Evolutionary conservation across 129 eudicot genomes (phyloP).

Genomic region (Saussurea involucrata): DNA sequence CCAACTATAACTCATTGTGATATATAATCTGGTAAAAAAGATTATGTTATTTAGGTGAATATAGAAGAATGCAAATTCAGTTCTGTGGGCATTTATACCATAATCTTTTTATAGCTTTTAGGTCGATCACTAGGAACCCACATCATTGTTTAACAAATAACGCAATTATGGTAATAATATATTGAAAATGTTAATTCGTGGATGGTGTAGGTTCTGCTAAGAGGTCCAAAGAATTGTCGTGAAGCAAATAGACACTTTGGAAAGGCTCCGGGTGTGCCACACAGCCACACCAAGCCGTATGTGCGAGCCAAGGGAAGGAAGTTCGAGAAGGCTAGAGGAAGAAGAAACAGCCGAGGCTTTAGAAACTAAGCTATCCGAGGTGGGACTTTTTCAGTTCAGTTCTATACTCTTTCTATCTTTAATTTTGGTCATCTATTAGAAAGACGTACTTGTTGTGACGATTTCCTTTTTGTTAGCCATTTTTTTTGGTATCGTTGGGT

Average conservation of each 20-base stretch:
- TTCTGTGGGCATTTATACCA: not conserved
- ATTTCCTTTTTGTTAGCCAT: not conserved
- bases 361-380: constrained; percentile 40
- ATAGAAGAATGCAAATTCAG: not conserved
- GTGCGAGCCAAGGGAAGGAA: constrained; percentile 87
- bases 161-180: not conserved
- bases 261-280: constrained; percentile 94
- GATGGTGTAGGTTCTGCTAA: constrained; percentile 52
- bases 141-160: not conserved
- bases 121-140: not conserved
- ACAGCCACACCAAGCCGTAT: constrained; percentile 89
- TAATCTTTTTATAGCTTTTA: not conserved
- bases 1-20: not conserved
- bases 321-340: constrained; percentile 83
- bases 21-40: not conserved
- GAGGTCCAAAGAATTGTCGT: constrained; percentile 83
- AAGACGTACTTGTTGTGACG: constrained; percentile 8
- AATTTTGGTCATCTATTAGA: constrained; percentile 1
- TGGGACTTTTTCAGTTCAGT: not conserved
- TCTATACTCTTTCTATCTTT: not conserved
- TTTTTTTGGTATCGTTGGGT: constrained; percentile 1
- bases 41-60: not conserved
- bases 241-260: constrained; percentile 90
- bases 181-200: not conserved
- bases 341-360: constrained; percentile 85